Base-by-base conservation (phyloP, 73 alveolate species). In the Stentor coeruleus region DNA sequence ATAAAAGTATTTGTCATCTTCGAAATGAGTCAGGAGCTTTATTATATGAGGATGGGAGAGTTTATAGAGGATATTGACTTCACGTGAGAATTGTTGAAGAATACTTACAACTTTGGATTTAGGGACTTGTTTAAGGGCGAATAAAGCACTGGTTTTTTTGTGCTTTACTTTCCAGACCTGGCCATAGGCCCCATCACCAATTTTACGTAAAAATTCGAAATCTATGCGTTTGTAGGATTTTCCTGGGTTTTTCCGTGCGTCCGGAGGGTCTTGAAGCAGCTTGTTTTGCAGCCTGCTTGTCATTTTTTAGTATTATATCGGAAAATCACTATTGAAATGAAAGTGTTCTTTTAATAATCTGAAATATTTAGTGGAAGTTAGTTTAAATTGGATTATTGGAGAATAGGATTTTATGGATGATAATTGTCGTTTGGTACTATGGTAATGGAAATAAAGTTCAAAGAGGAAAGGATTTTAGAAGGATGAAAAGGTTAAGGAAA, bases 31-130 rank as follows among this genome's bases (percentile, higher is more conserved):
- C 74, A 84, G 86, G 59, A 94, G 87, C 83, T 91, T 87, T 38
- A 92, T 83, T 3, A 94, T 94, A 84, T 94, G 88, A 74, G 88
- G 92, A 90, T 94, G 98, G 38, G 38, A 30, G 3, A 94, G 58
- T 83, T 86, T 84, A 82, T 89, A 82, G 73, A 91, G 95, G 30
- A 94, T 88, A 33, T 90, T 93, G 3, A 94, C 93, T 80, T 93
- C 98, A 58, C 95, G 84, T 83, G 88, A 89, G 59, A 93, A 87
- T 83, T 93, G 94, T 6, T 6, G 20, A 49, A 49, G 66, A 20
- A 49, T 0, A 28, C 49, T 26, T 33, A 26, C 39, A 28, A 66
- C 79, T 66, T 31, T 66, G n/a, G 79, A 66, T 33, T 66, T 66
- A 28, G 14, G 79, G 39, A 66, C 37, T 2, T 66, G 40, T 40